Evolutionary conservation across 2,329 filamentous ascomycete species (phyloP), one percentile per base, ranked within the genome.

Genomic region (Hortaea sp.): DNA sequence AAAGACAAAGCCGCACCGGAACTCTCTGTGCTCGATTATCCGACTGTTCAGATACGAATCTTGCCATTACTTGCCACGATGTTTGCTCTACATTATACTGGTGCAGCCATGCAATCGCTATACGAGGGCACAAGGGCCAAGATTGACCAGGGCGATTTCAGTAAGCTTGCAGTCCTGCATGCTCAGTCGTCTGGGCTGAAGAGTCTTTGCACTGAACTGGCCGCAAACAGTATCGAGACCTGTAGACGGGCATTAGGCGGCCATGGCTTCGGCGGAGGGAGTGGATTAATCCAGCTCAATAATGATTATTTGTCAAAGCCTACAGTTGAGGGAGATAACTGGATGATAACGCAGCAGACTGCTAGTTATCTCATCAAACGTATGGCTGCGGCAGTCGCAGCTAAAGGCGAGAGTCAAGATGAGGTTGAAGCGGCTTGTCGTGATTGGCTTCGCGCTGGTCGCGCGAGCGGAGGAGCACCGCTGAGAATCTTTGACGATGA

Each of bases 291-390:
- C 7, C 70, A 73, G 29, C 60, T 75, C 34, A 74, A 76, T 52
- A 65, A 68, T 10, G 71, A 74, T 47, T 74, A 75, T 44, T 62
- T 74, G 5, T 69, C 72, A 2, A 76, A 76, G 55, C 72, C 72
- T 0, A 77, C 73, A 0, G 74, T 77, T 2, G 73, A 77, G 51
- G 74, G 74, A 1, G 74, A 76, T 54, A 77, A 77, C 46, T 76
- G 72, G 71, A 76, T 76, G 73, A 76, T 77, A 37, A 75, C 71
- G 0, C 73, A 76, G 48, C 73, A 77, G 57, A 70, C 71, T 3
- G 70, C 70, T 0, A 64, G 66, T 27, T 72, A 71, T 48, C 55
- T 77, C 27, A 73, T 77, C 58, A 76, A 77, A 56, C 71, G 72
- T 39, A 75, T 75, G 69, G 58, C 65, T 29, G 55, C 62, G 29